Evolutionary conservation across 208 protist genomes (phyloP).

Genomic region (Kentomonas sorsogonicus): DNA sequence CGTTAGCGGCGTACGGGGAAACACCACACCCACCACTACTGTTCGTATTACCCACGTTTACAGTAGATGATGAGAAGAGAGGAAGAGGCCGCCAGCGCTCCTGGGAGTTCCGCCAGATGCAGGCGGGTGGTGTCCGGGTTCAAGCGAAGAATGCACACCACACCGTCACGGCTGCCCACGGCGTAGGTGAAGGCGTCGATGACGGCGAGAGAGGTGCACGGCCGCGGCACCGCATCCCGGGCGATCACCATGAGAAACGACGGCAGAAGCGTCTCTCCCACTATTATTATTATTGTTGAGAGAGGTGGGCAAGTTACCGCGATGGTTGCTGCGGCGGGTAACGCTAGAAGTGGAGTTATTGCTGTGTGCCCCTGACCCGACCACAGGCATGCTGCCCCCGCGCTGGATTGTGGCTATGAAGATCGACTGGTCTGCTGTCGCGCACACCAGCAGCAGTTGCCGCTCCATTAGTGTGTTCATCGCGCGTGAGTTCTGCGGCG

Average conservation of each 20-base stretch:
- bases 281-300: too few species aligned
- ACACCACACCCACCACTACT: too few species aligned
- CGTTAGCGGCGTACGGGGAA: too few species aligned
- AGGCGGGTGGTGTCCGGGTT: conserved; percentile 38
- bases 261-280: conserved; percentile 12
- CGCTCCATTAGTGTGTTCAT: conserved; percentile 28
- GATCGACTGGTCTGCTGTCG: conserved; percentile 58
- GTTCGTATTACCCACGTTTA: too few species aligned
- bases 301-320: too few species aligned
- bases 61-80: too few species aligned
- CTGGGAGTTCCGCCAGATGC: conserved; percentile 50
- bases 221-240: conserved; percentile 53
- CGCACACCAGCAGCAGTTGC: conserved; percentile 73
- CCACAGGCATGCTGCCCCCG: too few species aligned
- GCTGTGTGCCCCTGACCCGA: not conserved
- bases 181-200: conserved; percentile 70
- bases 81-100: conserved; percentile 39
- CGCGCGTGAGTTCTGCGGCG: conserved; percentile 16
- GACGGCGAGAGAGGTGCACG: conserved; percentile 48
- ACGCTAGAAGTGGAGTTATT: not conserved
- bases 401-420: conserved; percentile 67
- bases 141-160: conserved; percentile 59
- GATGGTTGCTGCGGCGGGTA: too few species aligned
- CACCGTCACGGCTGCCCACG: conserved; percentile 66
- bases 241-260: conserved; percentile 67